These are phyloP conservation scores for Penicillium taxi DNA, from an alignment of 495 filamentous ascomycete genomes.

Conservation along the genomic window DNA sequence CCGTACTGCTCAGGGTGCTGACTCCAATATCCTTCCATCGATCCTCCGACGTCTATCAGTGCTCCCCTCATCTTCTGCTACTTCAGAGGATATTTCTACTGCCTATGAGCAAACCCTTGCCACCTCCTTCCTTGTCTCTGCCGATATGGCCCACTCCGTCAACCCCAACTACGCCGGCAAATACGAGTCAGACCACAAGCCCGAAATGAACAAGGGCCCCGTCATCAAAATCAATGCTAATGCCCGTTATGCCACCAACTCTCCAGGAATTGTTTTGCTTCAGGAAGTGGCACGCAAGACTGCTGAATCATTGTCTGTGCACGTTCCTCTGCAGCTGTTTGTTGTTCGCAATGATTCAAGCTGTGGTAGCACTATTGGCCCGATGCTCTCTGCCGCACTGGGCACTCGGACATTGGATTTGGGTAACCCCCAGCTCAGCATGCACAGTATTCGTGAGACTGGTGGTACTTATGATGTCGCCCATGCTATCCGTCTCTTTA, in stretches of 20 bases:
- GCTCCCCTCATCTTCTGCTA: constrained; percentile 48
- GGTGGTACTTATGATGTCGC: constrained; percentile 82
- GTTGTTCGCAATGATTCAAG: constrained; percentile 92
- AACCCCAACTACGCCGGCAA: constrained; percentile 90
- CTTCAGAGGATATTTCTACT: constrained; percentile 50
- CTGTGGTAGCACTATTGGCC: constrained; percentile 94
- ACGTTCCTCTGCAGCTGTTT: constrained; percentile 86
- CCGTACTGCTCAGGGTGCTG: constrained; percentile 81
- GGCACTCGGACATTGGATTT: constrained; percentile 85
- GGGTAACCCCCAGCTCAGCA: constrained; percentile 90
- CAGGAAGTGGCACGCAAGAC: constrained; percentile 75
- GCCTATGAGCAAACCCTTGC: constrained; percentile 90
- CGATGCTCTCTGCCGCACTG: constrained; percentile 80
- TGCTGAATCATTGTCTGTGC: constrained; percentile 34
- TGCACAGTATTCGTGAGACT: constrained; percentile 96
- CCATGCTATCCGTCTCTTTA: constrained; percentile 78
- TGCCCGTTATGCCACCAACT: constrained; percentile 90
- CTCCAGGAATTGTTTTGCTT: constrained; percentile 85
- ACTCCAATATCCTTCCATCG: constrained; percentile 84
- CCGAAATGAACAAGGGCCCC: constrained; percentile 91
- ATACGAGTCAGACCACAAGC: constrained; percentile 83
- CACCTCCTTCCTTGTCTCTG: constrained; percentile 89
- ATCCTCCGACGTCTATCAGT: constrained; percentile 82
- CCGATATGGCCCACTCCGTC: constrained; percentile 94
- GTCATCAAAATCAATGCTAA: constrained; percentile 99